These are phyloP conservation scores for Paramecium caudatum DNA, from an alignment of 73 alveolate genomes.

Conservation along the genomic window DNA sequence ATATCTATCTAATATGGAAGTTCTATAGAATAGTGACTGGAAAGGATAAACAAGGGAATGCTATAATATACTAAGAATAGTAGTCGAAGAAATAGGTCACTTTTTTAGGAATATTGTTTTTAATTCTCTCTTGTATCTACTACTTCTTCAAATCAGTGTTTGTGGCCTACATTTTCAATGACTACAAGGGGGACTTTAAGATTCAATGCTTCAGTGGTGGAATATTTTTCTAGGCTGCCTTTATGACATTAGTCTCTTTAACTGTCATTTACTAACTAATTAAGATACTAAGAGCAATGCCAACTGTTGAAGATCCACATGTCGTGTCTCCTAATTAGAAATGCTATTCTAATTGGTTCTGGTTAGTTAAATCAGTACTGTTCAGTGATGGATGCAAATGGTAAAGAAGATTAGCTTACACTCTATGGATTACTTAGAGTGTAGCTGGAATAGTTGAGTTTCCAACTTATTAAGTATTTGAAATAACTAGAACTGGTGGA, in stretches of 20 bases:
- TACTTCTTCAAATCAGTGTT: conserved; percentile 29
- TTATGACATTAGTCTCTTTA: neutral
- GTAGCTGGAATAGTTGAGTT: neutral
- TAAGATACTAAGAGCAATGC: neutral
- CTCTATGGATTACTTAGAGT: neutral
- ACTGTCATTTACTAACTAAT: neutral
- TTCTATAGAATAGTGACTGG: neutral
- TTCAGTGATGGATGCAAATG: conserved; percentile 20
- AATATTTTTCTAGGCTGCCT: neutral
- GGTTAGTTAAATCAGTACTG: neutral
- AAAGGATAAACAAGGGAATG: neutral
- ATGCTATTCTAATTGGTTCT: conserved; percentile 5
- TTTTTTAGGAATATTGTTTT: conserved; percentile 36
- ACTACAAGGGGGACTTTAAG: neutral
- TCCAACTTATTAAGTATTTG: neutral
- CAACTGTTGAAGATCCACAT: conserved; percentile 31
- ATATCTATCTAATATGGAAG: neutral
- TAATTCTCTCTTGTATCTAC: neutral
- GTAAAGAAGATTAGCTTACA: neutral
- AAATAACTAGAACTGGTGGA: neutral
- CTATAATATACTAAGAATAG: neutral
- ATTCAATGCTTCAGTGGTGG: neutral
- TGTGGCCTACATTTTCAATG: neutral
- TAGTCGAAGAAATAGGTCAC: conserved; percentile 14
- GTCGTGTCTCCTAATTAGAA: neutral